Evolutionary conservation across 495 filamentous ascomycete genomes (phyloP), one percentile per base, ranked within the genome.

Genomic region (Barbatosphaeria neglecta): DNA sequence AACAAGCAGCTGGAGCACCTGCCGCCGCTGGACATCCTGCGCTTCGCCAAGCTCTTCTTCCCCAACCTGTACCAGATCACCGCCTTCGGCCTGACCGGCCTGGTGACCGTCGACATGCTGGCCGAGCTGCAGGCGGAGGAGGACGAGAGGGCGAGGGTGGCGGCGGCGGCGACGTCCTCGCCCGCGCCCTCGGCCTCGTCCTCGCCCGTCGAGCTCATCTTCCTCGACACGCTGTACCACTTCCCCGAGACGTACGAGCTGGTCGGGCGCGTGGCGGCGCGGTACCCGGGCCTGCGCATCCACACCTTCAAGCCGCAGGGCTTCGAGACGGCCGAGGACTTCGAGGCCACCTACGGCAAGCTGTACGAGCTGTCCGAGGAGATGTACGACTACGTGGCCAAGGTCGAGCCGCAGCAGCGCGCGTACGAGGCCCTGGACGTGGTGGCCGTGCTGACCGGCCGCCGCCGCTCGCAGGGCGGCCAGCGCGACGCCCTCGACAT

Each of bases 151-250:
- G 13, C 27, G 27, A 31, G 15, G 27, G 8, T 10, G 27, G 15
- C 31, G 31, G 31, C 31, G 31, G 9, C 31, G 31, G n/a, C n/a
- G n/a, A n/a, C n/a, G n/a, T n/a, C n/a, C n/a, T n/a, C n/a, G n/a
- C n/a, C n/a, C n/a, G n/a, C n/a, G n/a, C n/a, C n/a, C n/a, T 74
- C 76, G 7, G 75, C 82, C 10, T 67, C 73, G 37, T 72, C 78
- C 41, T 63, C 72, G 37, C 54, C 66, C n/a, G 79, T 95, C 51
- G 88, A 96, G 58, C 77, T 93, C 43, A 86, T 98, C 68, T 98
- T 97, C 77, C 82, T 97, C 53, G 89, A 98, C 68, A 98, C 92
- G 20, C 77, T 95, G 9, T 83, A 96, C 69, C 92, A 98, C 70
- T 98, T 98, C 66, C 59, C 80, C 42, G 90, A 98, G 68, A 98